Conservation (phyloP, 192 early-diverging fungal species). For the Radiomyces spectabilis region DNA sequence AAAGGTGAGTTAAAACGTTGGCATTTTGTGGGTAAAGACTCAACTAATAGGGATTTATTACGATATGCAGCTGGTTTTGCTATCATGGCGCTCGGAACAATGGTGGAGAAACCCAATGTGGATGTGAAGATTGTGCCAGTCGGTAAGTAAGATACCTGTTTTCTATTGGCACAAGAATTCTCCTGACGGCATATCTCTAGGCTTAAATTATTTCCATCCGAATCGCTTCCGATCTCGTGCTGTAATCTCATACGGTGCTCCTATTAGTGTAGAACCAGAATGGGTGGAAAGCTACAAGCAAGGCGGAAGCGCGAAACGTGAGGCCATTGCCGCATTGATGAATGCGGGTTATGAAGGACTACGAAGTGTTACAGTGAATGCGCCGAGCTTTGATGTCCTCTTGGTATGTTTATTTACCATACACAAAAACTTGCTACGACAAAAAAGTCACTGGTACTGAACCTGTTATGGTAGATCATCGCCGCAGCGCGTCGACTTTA, state of each 20-base stretch:
- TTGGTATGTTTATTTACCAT: conserved; percentile 49
- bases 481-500: conserved; percentile 90
- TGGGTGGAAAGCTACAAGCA: conserved; percentile 73
- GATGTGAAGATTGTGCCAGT: conserved; percentile 88
- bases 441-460: background rate
- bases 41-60: no score
- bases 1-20: conserved; percentile 71
- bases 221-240: conserved; percentile 91
- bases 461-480: conserved; percentile 45
- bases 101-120: conserved; percentile 70
- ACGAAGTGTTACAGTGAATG: conserved; percentile 83
- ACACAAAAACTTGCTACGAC: background rate
- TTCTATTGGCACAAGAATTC: background rate
- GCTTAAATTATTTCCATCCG: conserved; percentile 94
- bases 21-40: no score
- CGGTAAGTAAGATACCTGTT: conserved; percentile 10
- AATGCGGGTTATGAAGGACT: conserved; percentile 66
- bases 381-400: conserved; percentile 85
- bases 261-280: conserved; percentile 68
- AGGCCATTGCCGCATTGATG: conserved; percentile 70
- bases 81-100: conserved; percentile 82
- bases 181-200: background rate
- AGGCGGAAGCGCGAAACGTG: conserved; percentile 75
- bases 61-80: conserved; percentile 57
- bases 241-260: conserved; percentile 90